Conservation (phyloP, 1,139 yeast genomes). For the Blastobotrys elegans region DNA sequence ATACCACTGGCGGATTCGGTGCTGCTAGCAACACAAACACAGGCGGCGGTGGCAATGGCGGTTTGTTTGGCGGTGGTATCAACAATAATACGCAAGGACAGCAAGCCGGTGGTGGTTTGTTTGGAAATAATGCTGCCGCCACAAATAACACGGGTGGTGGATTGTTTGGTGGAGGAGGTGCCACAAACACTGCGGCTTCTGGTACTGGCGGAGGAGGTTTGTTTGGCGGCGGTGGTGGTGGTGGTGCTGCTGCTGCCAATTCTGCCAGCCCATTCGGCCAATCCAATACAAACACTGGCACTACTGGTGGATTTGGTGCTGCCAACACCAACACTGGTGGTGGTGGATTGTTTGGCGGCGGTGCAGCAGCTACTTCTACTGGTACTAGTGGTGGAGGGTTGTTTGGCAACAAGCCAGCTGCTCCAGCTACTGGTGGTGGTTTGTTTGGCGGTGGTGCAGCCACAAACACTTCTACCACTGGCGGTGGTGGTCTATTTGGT, state of each 20-base stretch:
- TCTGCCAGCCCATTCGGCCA: conserved; percentile 26
- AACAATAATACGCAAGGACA: conserved; percentile 13
- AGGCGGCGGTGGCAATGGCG: conserved; percentile 5
- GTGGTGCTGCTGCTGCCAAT: conserved; percentile 15
- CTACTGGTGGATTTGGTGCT: conserved; percentile 15
- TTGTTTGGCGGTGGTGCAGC: conserved; percentile 7
- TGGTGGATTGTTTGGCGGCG: conserved; percentile 27
- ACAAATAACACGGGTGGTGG: conserved; percentile 19
- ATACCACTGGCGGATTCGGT: conserved; percentile 13
- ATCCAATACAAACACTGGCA: conserved; percentile 17
- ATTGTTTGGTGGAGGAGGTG: conserved; percentile 16
- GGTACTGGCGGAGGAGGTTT: no score
- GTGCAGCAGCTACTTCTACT: background rate
- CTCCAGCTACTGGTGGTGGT: background rate
- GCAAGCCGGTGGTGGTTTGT: conserved; percentile 29
- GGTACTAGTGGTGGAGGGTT: conserved; percentile 7
- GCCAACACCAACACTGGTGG: conserved; percentile 26
- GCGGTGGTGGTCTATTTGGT: conserved; percentile 11
- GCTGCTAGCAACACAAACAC: conserved; percentile 25
- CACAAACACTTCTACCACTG: conserved; percentile 5
- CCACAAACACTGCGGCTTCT: conserved; percentile 31
- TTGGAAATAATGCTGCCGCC: conserved; percentile 27
- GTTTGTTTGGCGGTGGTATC: conserved; percentile 17
- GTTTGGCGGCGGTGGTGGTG: no score
- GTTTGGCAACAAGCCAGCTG: conserved; percentile 3